phyloP scores from a whole-genome alignment of 176 grass and related monocot genomes.

The Lolium multiflorum region DNA sequence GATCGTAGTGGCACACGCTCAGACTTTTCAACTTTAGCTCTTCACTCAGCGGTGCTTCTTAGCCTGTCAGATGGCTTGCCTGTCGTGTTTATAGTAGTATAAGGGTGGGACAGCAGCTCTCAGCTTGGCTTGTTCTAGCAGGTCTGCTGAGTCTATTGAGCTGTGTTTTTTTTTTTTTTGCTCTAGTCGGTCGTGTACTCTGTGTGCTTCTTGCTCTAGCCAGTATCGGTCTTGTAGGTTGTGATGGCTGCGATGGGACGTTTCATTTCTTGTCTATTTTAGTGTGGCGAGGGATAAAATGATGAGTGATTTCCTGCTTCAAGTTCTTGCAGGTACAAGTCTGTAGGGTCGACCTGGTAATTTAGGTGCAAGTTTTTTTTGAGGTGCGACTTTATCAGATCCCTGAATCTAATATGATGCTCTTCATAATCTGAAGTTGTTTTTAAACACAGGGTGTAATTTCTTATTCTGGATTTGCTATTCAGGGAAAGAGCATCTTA shows the following conservation, averaged over 20 bases:
- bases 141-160: not conserved
- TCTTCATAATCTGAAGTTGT: not conserved
- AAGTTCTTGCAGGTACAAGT: conserved; percentile 12
- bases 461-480: conserved; percentile 16
- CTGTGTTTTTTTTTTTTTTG: not conserved
- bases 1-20: not conserved
- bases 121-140: not conserved
- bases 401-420: not conserved
- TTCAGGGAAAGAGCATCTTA: conserved; percentile 28
- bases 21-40: not conserved
- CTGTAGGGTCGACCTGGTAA: not conserved
- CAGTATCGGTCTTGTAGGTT: not conserved
- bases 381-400: conserved; percentile 12
- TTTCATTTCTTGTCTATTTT: not conserved
- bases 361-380: conserved; percentile 22
- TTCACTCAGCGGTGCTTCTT: conserved; percentile 10
- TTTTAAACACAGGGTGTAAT: not conserved
- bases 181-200: not conserved
- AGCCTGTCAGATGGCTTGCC: not conserved
- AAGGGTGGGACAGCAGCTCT: not conserved
- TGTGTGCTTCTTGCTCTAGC: conserved; percentile 9
- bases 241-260: not conserved
- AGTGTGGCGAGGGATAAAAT: not conserved
- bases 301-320: conserved; percentile 16
- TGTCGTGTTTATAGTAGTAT: not conserved